Evolutionary conservation across 768 basidiomycete genomes (phyloP), one percentile per base, ranked within the genome.

Genomic region (Hysterangium stoloniferum): DNA sequence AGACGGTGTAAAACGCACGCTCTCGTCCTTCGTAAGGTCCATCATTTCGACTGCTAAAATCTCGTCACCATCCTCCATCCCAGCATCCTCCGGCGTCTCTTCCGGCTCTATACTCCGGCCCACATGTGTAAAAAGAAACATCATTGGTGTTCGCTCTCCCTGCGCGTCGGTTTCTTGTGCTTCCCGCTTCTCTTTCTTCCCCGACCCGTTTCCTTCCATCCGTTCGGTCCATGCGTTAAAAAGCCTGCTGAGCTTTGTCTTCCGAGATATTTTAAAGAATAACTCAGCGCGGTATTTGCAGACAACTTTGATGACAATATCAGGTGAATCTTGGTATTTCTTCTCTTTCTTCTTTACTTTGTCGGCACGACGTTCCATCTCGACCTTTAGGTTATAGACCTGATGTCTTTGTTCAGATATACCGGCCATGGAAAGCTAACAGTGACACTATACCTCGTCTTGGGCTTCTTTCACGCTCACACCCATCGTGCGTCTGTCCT

Each of bases 251-350:
- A 93, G 72, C 62, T 89, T 91, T 24, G 86, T 89, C 68, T 91
- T 91, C 63, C 90, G 84, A 7, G 86, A 87, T 57, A 93, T 88
- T 66, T 90, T 92, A 78, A 93, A 93, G 71, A 87, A 90, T 35
- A 93, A 75, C 60, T 93, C 89, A 4, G 89, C 87, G 38, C 90
- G 85, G 63, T 91, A 91, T 58, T 84, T 83, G 66, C 89, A 92
- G 44, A 85, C 72, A 56, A 93, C 87, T 64, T 89, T 91, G 68
- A 92, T 80, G 45, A 91, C 83, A 53, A 92, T 87, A 62, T 93
- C 86, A n/a, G 86, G 86, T 74, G 79, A 80, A 65, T 90, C 87
- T 51, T 83, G 81, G 61, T 80, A 88, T 65, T 89, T 90, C 59
- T 76, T 71, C 59, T 89, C 87, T 58, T 86, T 86, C 27, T 81